Evolutionary conservation across 257 asterid genomes (phyloP).

Genomic region (Petunia secreta): DNA sequence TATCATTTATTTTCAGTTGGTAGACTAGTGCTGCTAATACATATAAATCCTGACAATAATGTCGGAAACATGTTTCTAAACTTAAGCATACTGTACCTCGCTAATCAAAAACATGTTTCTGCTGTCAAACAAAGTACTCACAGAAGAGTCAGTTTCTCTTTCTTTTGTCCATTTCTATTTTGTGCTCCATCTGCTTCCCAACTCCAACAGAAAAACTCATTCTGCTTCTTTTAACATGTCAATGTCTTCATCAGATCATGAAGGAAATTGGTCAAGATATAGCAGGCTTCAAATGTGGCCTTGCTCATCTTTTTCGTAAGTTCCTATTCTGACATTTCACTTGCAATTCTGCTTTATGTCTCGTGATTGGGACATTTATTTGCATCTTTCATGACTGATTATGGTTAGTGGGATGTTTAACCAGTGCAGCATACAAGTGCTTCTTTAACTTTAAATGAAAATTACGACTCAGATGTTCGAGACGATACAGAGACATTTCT

Average conservation of each 20-base stretch:
- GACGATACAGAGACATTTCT: constrained; percentile 90
- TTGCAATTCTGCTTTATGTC: constrained; percentile 22
- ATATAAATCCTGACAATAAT: neutral
- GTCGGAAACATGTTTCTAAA: no score
- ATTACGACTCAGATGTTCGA: constrained; percentile 94
- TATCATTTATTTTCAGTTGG: neutral
- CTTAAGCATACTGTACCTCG: neutral
- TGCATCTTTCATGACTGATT: neutral
- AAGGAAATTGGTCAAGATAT: constrained; percentile 88
- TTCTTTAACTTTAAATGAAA: constrained; percentile 93
- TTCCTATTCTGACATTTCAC: neutral
- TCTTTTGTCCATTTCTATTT: neutral
- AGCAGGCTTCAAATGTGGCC: constrained; percentile 83
- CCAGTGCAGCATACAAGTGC: constrained; percentile 99
- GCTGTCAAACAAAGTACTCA: neutral
- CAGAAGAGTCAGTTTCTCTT: neutral
- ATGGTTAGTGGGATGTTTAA: constrained; percentile 19
- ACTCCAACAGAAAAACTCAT: neutral
- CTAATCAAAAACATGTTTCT: neutral
- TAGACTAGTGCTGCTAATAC: neutral
- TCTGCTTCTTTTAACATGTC: constrained; percentile 25
- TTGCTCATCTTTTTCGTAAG: constrained; percentile 91
- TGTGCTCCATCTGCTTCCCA: neutral
- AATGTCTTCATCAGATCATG: constrained; percentile 56
- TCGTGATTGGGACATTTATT: neutral